Evolutionary conservation across 345 rosid species (phyloP), one percentile per base, ranked within the genome.

Genomic region (Rhizophora apiculata): DNA sequence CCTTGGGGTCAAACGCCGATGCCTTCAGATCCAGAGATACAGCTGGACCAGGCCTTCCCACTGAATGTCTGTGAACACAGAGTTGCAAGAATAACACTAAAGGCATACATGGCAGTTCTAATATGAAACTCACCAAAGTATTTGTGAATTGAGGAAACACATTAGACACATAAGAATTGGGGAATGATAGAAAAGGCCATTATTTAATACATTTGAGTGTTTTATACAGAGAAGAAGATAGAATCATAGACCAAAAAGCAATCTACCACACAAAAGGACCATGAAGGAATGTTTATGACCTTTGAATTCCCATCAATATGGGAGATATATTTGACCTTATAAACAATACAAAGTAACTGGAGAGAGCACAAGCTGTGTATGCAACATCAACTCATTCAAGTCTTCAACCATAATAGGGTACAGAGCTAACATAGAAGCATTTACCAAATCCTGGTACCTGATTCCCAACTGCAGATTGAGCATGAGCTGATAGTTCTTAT

Each of bases 401-500:
- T 31, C 24, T 34, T 57, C 21, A 7, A 36, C 26, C 32, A 36
- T 11, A 55, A 49, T n/a, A n/a, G 62, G 24, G 13, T 11, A 75
- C 20, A 49, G 22, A 56, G 51, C 29, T 20, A 20, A 66, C 7
- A 54, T 19, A 54, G 4, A 69, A 58, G 18, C 62, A 64, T 34
- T 9, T 32, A 60, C 49, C 26, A 65, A 70, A 6, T 22, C 22
- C 29, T 51, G 43, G 2, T 82, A 93, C 99, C 99, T 92, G 79
- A 96, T 92, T 66, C 99, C 99, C 21, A 92, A 72, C 84, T 96
- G 99, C 78, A 96, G 85, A 78, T 96, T 92, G 62, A 96, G 98
- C 99, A 96, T 96, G 68, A 96, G 96, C 9, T 96, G 98, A 69
- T 90, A 96, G 68, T 96, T 96, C 80, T 89, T 90, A 65, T 96